These are phyloP conservation scores for Saccharomyces pastorianus DNA, from an alignment of 1,139 yeast species.

Conservation along the genomic window DNA sequence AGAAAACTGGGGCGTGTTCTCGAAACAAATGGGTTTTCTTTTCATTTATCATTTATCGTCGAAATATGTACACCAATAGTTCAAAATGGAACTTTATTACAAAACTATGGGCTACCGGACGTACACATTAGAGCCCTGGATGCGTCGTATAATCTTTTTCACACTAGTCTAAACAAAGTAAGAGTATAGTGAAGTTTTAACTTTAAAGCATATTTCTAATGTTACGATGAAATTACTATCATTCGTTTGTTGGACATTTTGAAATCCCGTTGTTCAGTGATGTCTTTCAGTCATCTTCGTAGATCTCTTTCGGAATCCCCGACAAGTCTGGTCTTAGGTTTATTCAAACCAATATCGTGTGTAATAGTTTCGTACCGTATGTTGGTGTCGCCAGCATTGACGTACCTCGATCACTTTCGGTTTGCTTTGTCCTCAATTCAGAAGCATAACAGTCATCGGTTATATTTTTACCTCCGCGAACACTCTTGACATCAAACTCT, in stretches of 20 bases:
- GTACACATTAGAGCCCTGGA: no score
- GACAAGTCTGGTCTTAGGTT: slow-evolving; percentile 56
- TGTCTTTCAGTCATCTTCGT: slow-evolving; percentile 53
- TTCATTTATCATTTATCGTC: no score
- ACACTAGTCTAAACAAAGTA: no score
- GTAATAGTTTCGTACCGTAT: slow-evolving; percentile 48
- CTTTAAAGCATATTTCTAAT: background rate
- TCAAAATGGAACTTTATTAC: no score
- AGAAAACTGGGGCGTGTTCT: no score
- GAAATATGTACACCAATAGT: no score
- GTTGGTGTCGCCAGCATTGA: slow-evolving; percentile 14
- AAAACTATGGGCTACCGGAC: no score
- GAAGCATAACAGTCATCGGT: slow-evolving; percentile 87
- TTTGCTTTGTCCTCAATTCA: slow-evolving; percentile 51
- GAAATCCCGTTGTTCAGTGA: slow-evolving; percentile 52
- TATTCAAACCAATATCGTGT: slow-evolving; percentile 39
- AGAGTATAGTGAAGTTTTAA: no score
- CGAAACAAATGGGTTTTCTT: no score
- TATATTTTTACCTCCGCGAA: slow-evolving; percentile 75
- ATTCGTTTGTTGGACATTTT: slow-evolving; percentile 33
- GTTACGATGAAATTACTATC: background rate
- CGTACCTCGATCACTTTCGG: slow-evolving; percentile 29
- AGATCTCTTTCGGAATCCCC: slow-evolving; percentile 49
- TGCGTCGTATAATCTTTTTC: no score
- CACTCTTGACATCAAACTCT: slow-evolving; percentile 84